Conservation (phyloP, 2,329 filamentous ascomycete species). For the Epichloe gansuensis region DNA sequence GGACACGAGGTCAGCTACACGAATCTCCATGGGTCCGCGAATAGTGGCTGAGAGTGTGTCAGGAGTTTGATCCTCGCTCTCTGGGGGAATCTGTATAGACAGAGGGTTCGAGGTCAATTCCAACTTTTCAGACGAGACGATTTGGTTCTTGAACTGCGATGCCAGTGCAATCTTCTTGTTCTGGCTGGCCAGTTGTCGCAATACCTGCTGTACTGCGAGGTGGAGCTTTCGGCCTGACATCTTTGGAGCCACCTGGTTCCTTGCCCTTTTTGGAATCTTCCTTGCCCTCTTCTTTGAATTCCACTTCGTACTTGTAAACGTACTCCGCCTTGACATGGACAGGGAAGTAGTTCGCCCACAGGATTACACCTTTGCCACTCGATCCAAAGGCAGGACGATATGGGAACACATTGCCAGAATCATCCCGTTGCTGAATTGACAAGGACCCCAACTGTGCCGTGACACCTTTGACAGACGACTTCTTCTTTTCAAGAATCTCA, state of each 20-base stretch:
- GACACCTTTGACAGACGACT: slow-evolving; percentile 17
- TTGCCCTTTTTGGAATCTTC: slow-evolving; percentile 17
- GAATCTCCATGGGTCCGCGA: slow-evolving; percentile 23
- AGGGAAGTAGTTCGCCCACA: slow-evolving; percentile 44
- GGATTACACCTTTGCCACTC: slow-evolving; percentile 25
- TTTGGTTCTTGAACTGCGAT: slow-evolving; percentile 38
- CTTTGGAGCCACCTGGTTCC: slow-evolving; percentile 9
- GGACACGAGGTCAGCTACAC: slow-evolving; percentile 27
- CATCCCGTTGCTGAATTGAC: slow-evolving; percentile 12
- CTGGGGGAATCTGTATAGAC: slow-evolving; percentile 20
- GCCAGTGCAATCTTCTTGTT: slow-evolving; percentile 22
- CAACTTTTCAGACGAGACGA: slow-evolving; percentile 28
- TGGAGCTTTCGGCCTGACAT: slow-evolving; percentile 32
- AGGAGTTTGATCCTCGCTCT: slow-evolving; percentile 16
- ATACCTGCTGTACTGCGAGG: slow-evolving; percentile 25
- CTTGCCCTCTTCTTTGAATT: slow-evolving; percentile 28
- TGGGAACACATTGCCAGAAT: slow-evolving; percentile 24
- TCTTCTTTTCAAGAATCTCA: slow-evolving; percentile 20
- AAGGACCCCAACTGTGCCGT: slow-evolving; percentile 25
- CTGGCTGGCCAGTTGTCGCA: slow-evolving; percentile 21
- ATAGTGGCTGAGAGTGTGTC: slow-evolving; percentile 30
- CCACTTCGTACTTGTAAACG: slow-evolving; percentile 34
- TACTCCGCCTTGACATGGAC: slow-evolving; percentile 24
- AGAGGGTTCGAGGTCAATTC: slow-evolving; percentile 21
- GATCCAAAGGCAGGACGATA: slow-evolving; percentile 36